Base-by-base conservation (phyloP, 1,284 basidiomycete species). In the Ustilago hordei region DNA sequence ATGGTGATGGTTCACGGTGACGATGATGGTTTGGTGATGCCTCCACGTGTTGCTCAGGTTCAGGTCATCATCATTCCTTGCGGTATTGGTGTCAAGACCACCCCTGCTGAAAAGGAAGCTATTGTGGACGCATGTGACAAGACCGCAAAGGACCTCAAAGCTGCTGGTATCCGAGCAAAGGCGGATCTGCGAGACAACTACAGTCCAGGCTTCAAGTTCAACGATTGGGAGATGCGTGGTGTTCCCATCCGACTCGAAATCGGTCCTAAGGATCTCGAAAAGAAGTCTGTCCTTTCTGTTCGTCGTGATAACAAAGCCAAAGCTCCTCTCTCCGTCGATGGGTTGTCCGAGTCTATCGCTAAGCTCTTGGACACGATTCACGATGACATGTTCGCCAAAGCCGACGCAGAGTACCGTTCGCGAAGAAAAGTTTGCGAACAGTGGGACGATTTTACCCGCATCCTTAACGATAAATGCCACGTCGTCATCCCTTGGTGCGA, bases 1-100 rank as follows among this genome's bases (percentile, higher is more conserved):
- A 98, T 98, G 95, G 95, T 98, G 84, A 99, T 99, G 96, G 91
- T 95, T 11, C 97, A 99, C 86, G 96, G 96, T 60, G 97, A 99
- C 87, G 94, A 99, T 87, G 94, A 98, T 86, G 96, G 96, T 53
- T 88, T 99, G 74, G 95, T 99, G 13, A 91, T 98, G 75, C 97
- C 96, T 36, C 96, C 96, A 62, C 90, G 94, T 32, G 96, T 99
- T 28, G 94, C 96, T n/a, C 91, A 91, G 77, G 87, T 96, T 31
- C 96, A 99, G 88, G 95, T 92, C 58, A 90, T 97, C 55, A 89
- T 99, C 78, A 92, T 99, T 53, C 97, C 97, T 13, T 95, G 94
- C 79, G 96, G 96, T 62, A 91, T 98, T 81, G 74, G 93, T 91
- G 81, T 80, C 69, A 84, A 84, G 79, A 81, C 77, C n/a, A 75